A percentile compares a stretch with the other conserved stretches of the same genome.
phyloP scores from a whole-genome alignment of 148 eudicot species.

The Amaranthus cruentus region DNA sequence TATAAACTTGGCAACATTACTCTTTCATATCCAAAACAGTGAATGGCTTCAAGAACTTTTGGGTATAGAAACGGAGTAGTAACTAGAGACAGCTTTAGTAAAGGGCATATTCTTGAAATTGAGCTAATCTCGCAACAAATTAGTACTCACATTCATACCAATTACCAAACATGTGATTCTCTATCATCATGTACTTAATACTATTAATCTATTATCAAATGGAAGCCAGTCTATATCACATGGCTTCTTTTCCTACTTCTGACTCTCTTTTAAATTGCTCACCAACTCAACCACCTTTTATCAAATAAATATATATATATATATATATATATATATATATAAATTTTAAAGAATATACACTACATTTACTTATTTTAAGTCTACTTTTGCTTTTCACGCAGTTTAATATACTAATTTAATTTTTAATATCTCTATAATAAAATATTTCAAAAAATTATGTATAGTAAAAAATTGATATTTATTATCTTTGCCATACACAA shows the following conservation, averaged over 20 bases:
- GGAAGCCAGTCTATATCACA: slow-evolving; percentile 23
- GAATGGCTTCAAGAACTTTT: no score
- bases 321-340: no score
- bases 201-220: not conserved
- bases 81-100: not conserved
- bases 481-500: no score
- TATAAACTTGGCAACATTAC: not conserved
- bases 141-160: not conserved
- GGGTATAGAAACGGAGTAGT: not conserved
- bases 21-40: not conserved
- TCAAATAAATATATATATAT: no score
- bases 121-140: not conserved
- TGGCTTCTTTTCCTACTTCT: slow-evolving; percentile 17
- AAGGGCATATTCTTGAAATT: not conserved
- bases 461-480: no score
- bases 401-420: no score
- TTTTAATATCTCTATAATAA: no score
- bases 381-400: no score
- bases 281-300: not conserved
- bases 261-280: slow-evolving; percentile 16
- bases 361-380: no score
- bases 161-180: slow-evolving; percentile 15
- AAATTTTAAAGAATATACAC: no score
- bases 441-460: no score
- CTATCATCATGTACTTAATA: not conserved